Evolutionary conservation across 106 monocot species (phyloP).

Genomic region (Acanthochlamys bracteata): DNA sequence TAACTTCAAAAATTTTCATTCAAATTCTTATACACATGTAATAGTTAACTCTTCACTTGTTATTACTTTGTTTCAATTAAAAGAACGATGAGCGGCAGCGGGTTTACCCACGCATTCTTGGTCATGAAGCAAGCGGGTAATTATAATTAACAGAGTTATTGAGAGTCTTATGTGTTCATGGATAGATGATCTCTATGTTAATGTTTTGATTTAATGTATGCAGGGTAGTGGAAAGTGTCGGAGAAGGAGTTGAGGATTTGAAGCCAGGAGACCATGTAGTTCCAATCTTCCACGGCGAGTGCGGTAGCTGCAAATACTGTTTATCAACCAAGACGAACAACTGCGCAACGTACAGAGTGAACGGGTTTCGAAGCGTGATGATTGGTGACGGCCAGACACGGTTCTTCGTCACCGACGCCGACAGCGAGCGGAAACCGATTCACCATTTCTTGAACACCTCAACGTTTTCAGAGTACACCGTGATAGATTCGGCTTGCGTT

Average conservation of each 20-base stretch:
- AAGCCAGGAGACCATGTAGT: constrained; percentile 58
- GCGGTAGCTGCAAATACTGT: constrained; percentile 42
- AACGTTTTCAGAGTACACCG: constrained; percentile 85
- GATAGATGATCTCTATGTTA: neutral
- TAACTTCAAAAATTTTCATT: neutral
- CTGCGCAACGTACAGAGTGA: constrained; percentile 36
- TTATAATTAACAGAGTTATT: neutral
- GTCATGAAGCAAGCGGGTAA: constrained; percentile 79
- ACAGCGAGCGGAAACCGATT: constrained; percentile 28
- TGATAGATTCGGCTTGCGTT: constrained; percentile 73
- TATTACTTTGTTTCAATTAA: neutral
- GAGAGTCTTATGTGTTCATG: neutral
- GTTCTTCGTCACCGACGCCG: constrained; percentile 22
- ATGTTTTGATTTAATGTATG: neutral
- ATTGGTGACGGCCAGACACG: constrained; percentile 32
- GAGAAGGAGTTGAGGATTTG: constrained; percentile 62
- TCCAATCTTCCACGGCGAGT: constrained; percentile 78
- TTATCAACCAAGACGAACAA: constrained; percentile 42
- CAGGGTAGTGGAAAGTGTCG: constrained; percentile 81
- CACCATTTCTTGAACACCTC: constrained; percentile 92
- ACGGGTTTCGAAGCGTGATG: constrained; percentile 46
- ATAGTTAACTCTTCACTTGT: neutral
- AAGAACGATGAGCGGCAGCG: constrained; percentile 54
- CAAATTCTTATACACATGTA: neutral
- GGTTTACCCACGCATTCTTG: constrained; percentile 55